Evolutionary conservation across 768 basidiomycete genomes (phyloP), one percentile per base, ranked within the genome.

Genomic region (Mycena sanguinolenta): DNA sequence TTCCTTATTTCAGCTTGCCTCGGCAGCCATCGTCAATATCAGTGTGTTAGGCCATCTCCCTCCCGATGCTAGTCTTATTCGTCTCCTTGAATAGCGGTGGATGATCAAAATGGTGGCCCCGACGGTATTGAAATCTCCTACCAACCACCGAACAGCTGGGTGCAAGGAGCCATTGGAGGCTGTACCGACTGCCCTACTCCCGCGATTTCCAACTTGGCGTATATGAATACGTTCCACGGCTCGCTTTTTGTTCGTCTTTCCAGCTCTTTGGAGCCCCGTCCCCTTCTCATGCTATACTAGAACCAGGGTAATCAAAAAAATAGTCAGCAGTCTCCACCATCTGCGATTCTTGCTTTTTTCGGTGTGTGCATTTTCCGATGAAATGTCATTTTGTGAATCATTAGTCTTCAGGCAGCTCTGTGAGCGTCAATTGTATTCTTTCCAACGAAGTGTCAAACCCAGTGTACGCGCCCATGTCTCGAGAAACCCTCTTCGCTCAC

Each of bases 381-480:
- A 7, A 25, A n/a, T 28, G 12, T 9, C 25, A 3, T 13, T 6
- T 25, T 16, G 6, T 17, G 39, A 54, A 13, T 13, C 44, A 13
- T 54, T 36, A 3, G 52, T 58, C 25, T 21, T 3, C 30, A 73
- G 72, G 72, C 39, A 53, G 49, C 49, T 63, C 62, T 34, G 69
- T 73, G 32, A 63, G 61, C 52, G 72, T 73, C 6, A 34, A 49
- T 13, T 73, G 69, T 23, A 67, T 73, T 19, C 42, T 73, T 23
- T 44, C 49, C 49, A 58, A 73, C 54, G 52, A 60, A 4, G 38
- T 70, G 32, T 16, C 21, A 4, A 50, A 34, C 17, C 72, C 72
- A 28, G 9, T 14, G 72, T 69, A 69, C 25, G 72, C 36, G 19
- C 16, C 17, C 39, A 3, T n/a, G 7, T 13, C 17, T 5, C 25